Percentiles rank a stretch among this genome's conserved stretches.
phyloP scores from a whole-genome alignment of 1,284 basidiomycete species.

The Termitomyces sp. region DNA sequence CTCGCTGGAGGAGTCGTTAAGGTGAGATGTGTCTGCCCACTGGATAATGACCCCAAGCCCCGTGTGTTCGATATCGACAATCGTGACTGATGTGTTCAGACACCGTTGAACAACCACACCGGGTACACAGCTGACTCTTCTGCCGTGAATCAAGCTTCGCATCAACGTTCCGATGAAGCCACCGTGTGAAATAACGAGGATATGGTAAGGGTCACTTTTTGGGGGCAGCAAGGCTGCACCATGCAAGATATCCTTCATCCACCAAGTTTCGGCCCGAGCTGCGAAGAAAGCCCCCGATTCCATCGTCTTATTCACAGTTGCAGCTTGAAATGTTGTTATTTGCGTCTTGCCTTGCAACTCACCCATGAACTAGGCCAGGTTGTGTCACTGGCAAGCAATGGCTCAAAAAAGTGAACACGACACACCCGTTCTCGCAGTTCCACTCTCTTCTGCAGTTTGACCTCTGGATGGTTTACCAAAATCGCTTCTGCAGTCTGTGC shows the following conservation, averaged over 20 bases:
- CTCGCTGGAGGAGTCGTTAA: conserved; percentile 25
- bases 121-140: conserved; percentile 31
- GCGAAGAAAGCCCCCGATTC: conserved; percentile 38
- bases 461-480: conserved; percentile 44
- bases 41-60: conserved; percentile 41
- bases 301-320: conserved; percentile 23
- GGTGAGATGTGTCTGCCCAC: conserved; percentile 53
- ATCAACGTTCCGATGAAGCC: conserved; percentile 55
- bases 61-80: conserved; percentile 44
- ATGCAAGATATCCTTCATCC: conserved; percentile 43
- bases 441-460: conserved; percentile 37
- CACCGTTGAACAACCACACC: conserved; percentile 42
- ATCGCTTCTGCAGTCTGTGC: conserved; percentile 62
- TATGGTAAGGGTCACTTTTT: conserved; percentile 26
- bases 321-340: conserved; percentile 15
- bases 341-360: conserved; percentile 47
- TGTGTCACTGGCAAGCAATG: conserved; percentile 1
- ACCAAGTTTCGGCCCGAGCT: conserved; percentile 53
- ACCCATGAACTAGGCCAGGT: conserved; percentile 51
- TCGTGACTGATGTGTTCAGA: conserved; percentile 56
- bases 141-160: conserved; percentile 36
- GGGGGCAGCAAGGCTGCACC: conserved; percentile 26
- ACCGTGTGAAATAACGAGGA: conserved; percentile 65
- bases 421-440: conserved; percentile 62
- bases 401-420: conserved; percentile 2